Evolutionary conservation across 495 filamentous ascomycete species (phyloP).

Genomic region (Bombardia bombarda): DNA sequence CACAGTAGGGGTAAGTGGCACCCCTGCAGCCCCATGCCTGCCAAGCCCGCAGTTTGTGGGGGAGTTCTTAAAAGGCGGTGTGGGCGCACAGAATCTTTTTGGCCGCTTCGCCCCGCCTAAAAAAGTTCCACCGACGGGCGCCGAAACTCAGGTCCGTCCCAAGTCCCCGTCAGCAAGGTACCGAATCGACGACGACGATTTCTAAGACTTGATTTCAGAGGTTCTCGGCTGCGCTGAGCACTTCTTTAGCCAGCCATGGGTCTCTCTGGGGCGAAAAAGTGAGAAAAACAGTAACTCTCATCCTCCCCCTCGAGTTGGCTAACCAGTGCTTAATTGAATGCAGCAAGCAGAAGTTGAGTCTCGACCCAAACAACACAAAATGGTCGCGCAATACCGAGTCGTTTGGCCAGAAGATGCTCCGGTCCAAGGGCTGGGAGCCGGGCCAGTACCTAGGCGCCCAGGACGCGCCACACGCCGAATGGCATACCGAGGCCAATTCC

Average conservation of each 20-base stretch:
- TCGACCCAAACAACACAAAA: conserved; percentile 88
- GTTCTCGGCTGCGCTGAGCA: conserved; percentile 13
- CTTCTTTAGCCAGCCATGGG: conserved; percentile 48
- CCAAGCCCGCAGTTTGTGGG: neutral
- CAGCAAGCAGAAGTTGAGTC: conserved; percentile 74
- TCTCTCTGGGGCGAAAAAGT: conserved; percentile 68
- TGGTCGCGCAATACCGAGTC: conserved; percentile 75
- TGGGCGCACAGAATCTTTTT: conserved; percentile 9
- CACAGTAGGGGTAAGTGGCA: conserved; percentile 1
- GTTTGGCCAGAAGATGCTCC: conserved; percentile 82
- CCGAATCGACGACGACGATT: neutral
- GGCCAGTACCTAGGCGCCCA: conserved; percentile 71
- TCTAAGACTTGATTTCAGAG: neutral
- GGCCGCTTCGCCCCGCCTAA: conserved; percentile 20
- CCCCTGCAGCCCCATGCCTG: conserved; percentile 8
- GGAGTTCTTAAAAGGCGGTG: conserved; percentile 15
- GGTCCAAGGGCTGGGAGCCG: conserved; percentile 82
- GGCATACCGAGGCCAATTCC: conserved; percentile 66
- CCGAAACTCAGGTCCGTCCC: neutral
- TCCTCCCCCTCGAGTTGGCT: conserved; percentile 14
- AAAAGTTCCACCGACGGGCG: conserved; percentile 2
- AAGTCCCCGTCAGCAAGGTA: neutral
- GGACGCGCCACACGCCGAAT: conserved; percentile 60
- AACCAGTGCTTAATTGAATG: conserved; percentile 6
- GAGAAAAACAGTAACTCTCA: too few relatives aligned